Percentiles rank a stretch among this genome's conserved stretches.
These are phyloP conservation scores for Onygena corvina DNA, from an alignment of 2,329 filamentous ascomycete genomes.

Conservation along the genomic window DNA sequence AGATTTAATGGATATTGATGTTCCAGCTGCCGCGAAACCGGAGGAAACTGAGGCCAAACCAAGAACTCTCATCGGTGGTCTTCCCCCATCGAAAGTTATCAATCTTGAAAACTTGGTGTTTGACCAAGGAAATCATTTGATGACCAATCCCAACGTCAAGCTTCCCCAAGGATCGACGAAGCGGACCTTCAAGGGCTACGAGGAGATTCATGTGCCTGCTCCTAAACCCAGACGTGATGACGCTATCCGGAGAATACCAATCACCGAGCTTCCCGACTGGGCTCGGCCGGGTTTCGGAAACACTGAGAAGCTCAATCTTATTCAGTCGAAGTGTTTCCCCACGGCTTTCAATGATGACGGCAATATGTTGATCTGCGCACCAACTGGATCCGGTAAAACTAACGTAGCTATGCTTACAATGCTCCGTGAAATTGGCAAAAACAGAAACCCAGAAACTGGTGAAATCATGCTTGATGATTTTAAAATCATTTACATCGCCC, in stretches of 20 bases:
- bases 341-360: conserved; percentile 87
- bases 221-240: conserved; percentile 79
- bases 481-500: conserved; percentile 97
- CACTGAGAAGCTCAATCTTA: conserved; percentile 79
- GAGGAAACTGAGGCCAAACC: conserved; percentile 42
- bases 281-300: conserved; percentile 73
- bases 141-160: conserved; percentile 96
- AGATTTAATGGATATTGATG: conserved; percentile 75
- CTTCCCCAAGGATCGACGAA: conserved; percentile 92
- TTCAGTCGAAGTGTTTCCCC: conserved; percentile 87
- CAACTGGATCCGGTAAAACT: conserved; percentile 94
- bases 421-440: conserved; percentile 89
- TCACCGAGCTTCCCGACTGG: conserved; percentile 86
- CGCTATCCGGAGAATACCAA: conserved; percentile 65
- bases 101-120: conserved; percentile 95
- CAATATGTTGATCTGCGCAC: conserved; percentile 95
- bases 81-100: conserved; percentile 76
- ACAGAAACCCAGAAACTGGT: conserved; percentile 77
- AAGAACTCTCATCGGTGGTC: conserved; percentile 60
- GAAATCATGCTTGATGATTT: conserved; percentile 92
- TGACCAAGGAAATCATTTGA: conserved; percentile 94
- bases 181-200: conserved; percentile 91
- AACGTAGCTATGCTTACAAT: conserved; percentile 98
- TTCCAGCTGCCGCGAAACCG: conserved; percentile 49
- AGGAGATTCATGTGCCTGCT: conserved; percentile 92